These are phyloP conservation scores for Puccinia sorghi DNA, from an alignment of 1,284 basidiomycete genomes.

Conservation along the genomic window DNA sequence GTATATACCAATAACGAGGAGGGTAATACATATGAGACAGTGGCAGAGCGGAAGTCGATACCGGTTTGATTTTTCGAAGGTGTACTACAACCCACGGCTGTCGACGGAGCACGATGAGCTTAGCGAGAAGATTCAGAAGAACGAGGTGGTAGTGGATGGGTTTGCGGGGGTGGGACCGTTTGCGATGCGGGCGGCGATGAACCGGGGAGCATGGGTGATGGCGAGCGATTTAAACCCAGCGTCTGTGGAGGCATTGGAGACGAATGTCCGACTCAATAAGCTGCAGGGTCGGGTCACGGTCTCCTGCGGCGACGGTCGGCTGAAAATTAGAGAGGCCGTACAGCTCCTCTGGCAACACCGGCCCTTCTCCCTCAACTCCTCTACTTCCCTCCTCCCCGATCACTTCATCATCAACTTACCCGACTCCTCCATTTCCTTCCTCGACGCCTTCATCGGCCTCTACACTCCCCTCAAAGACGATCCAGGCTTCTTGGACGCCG, in stretches of 20 bases:
- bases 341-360: slow-evolving; percentile 14
- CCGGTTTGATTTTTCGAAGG: slow-evolving; percentile 88
- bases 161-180: slow-evolving; percentile 99
- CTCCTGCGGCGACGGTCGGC: slow-evolving; percentile 18
- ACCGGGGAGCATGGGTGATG: slow-evolving; percentile 76
- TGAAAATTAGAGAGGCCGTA: slow-evolving; percentile 15
- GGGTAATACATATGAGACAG: slow-evolving; percentile 61
- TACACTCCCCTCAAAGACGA: slow-evolving; percentile 61
- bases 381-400: slow-evolving; percentile 65
- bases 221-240: slow-evolving; percentile 95
- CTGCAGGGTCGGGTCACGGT: background rate
- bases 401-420: slow-evolving; percentile 99
- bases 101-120: slow-evolving; percentile 87
- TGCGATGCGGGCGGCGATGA: slow-evolving; percentile 79
- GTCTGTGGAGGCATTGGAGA: slow-evolving; percentile 73
- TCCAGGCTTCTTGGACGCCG: slow-evolving; percentile 59
- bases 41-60: slow-evolving; percentile 81
- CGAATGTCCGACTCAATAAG: slow-evolving; percentile 64
- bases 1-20: background rate
- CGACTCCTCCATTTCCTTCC: slow-evolving; percentile 82
- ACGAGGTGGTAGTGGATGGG: slow-evolving; percentile 80
- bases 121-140: slow-evolving; percentile 67
- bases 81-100: slow-evolving; percentile 97
- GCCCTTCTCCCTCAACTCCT: slow-evolving; percentile 12
- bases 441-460: slow-evolving; percentile 81